Evolutionary conservation across 2,329 filamentous ascomycete genomes (phyloP), one percentile per base, ranked within the genome.

Genomic region (Xylariales sp.): DNA sequence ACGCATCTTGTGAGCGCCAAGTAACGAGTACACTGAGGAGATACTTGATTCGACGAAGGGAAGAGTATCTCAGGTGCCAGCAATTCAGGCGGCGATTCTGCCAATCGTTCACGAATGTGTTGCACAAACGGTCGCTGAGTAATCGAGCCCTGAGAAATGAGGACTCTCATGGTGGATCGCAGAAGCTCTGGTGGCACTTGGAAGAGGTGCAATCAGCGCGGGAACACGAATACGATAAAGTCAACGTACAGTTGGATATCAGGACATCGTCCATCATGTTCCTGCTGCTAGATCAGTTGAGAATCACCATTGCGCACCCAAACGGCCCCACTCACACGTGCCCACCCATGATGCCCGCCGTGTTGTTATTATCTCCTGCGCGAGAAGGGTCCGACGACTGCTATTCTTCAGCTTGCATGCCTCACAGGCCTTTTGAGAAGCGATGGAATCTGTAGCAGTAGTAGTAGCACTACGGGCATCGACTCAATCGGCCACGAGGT

Each of bases 251-350:
- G 21, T 63, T 65, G 2, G 57, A 60, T 44, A 66, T 62, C n/a
- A 64, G 55, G 50, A 59, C 62, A 53, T 65, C 60, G 51, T 66
- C 61, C 63, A 65, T 65, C 61, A 65, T 63, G 42, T 64, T 64
- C 29, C 62, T 64, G 25, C 28, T 12, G 4, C 11, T 18, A n/a
- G 4, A 18, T 39, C 16, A 39, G 37, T n/a, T 9, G 18, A 3
- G 10, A 21, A 15, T 31, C 33, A 31, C 19, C 31, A 12, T 16
- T 12, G 24, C 18, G 8, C n/a, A n/a, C n/a, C n/a, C n/a, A 10
- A 2, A 16, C 29, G 4, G n/a, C 24, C 14, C 16, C n/a, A 40
- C 54, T 50, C 38, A 55, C 54, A 56, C 52, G 31, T 57, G 54
- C 29, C 51, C 53, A 8, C 51, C 52, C 54, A 57, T 57, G 12